phyloP scores from a whole-genome alignment of 371 early-diverging fungal species.

The Coemansia sp. region DNA sequence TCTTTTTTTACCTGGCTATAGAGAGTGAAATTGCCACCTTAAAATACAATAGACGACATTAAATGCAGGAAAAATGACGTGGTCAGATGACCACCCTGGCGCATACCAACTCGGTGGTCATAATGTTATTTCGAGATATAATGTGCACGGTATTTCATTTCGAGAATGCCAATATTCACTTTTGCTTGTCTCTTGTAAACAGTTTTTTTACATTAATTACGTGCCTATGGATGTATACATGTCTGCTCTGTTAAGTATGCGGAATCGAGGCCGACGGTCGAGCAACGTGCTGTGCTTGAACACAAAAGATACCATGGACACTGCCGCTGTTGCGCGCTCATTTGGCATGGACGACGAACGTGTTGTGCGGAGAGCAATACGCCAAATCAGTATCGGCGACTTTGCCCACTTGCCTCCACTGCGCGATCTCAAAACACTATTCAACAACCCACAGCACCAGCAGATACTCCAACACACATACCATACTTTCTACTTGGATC shows the following conservation, averaged over 20 bases:
- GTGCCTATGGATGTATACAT: constrained; percentile 27
- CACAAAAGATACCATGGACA: neutral
- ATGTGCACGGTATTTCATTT: neutral
- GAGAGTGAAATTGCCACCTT: too few relatives aligned
- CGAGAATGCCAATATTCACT: neutral
- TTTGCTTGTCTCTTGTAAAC: neutral
- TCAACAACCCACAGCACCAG: constrained; percentile 9
- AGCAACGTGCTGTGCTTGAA: constrained; percentile 9
- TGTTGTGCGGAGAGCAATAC: constrained; percentile 11
- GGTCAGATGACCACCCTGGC: neutral
- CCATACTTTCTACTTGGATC: constrained; percentile 4
- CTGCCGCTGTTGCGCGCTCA: neutral
- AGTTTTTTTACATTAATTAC: neutral
- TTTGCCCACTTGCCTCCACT: constrained; percentile 34
- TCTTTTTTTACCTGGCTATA: too few relatives aligned
- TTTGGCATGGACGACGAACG: constrained; percentile 15
- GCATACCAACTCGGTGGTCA: neutral
- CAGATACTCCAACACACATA: constrained; percentile 12
- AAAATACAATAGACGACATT: neutral
- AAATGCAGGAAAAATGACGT: neutral
- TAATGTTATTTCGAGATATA: neutral
- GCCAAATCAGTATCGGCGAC: constrained; percentile 26
- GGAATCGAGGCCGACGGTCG: neutral
- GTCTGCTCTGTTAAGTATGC: constrained; percentile 25
- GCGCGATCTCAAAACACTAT: constrained; percentile 20